Base-by-base conservation (phyloP, 768 basidiomycete species). In the Leccinum ochraceum region DNA sequence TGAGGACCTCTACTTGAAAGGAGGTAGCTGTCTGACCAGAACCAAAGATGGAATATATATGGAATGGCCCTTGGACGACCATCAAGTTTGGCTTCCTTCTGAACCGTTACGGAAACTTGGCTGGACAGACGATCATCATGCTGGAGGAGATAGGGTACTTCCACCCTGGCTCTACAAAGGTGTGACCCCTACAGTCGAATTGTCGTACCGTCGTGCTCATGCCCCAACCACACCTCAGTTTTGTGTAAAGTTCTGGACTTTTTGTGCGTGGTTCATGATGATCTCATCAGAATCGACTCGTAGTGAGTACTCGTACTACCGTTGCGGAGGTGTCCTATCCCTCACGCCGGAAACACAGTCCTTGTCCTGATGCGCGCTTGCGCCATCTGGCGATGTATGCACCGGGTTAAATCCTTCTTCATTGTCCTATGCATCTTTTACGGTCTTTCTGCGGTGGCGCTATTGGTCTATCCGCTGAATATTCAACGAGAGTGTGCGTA, bases 351-450 rank as follows among this genome's bases (percentile, higher is more conserved):
- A 62, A 14, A 53, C 28, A 49, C 46, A 68, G 67, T 65, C 20
- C 49, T 67, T 49, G 64, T 68, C 8, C 44, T 63, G 16, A 55
- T 63, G 61, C 66, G 66, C 3, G 67, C 66, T 22, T 67, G 63
- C 60, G 63, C 64, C 8, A 58, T 61, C 11, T 68, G 66, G 64
- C 61, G 63, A 10, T 68, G 67, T 37, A 56, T 37, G 10, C 50
- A 57, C 28, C 57, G 58, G 5, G 39, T 32, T 16, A 56, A 55
- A 2, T 13, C 54, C 6, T 48, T 28, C 8, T 28, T 63, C 14
- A 49, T 66, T 3, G 3, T 22, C 14, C 8, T 60, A 20, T 67
- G 63, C 36, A 24, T 54, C 1, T 1, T 54, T 37, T 67, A 68
- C 49, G 3, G 63, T 11, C 0, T 60, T 17, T 4, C 54, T 6